Percentiles rank a stretch among this genome's conserved stretches.
These are phyloP conservation scores for Eucalyptus microcorys DNA, from an alignment of 345 rosid species.

Conservation along the genomic window DNA sequence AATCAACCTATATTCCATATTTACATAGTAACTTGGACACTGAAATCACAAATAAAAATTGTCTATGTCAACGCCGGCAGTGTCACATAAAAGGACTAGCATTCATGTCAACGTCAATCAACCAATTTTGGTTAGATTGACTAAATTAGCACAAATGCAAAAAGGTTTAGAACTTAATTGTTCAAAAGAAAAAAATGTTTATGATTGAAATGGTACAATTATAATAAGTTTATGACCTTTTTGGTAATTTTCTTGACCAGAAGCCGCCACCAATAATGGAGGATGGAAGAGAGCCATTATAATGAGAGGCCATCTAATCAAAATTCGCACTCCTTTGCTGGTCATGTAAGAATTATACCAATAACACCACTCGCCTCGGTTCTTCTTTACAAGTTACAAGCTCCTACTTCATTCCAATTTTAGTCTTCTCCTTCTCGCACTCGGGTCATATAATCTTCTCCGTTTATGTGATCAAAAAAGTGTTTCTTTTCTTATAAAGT, in stretches of 20 bases:
- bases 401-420: background rate
- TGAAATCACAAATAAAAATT: too few species aligned
- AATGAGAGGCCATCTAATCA: background rate
- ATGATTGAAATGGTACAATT: too few species aligned
- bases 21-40: too few species aligned
- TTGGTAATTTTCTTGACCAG: too few species aligned
- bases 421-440: background rate
- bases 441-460: background rate
- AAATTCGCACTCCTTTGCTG: background rate
- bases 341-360: background rate
- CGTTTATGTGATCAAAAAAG: background rate
- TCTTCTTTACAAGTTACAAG: background rate
- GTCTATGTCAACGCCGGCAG: too few species aligned
- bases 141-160: accelerated
- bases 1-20: too few species aligned
- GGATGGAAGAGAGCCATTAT: background rate
- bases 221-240: too few species aligned
- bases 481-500: background rate
- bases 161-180: too few species aligned
- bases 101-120: accelerated
- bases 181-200: too few species aligned
- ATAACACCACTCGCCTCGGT: background rate
- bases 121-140: too few species aligned
- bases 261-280: too few species aligned
- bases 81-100: too few species aligned